Percentiles rank a stretch among this genome's conserved stretches.
Evolutionary conservation across 2,329 filamentous ascomycete species (phyloP).

Genomic region (Colletotrichum incanum): DNA sequence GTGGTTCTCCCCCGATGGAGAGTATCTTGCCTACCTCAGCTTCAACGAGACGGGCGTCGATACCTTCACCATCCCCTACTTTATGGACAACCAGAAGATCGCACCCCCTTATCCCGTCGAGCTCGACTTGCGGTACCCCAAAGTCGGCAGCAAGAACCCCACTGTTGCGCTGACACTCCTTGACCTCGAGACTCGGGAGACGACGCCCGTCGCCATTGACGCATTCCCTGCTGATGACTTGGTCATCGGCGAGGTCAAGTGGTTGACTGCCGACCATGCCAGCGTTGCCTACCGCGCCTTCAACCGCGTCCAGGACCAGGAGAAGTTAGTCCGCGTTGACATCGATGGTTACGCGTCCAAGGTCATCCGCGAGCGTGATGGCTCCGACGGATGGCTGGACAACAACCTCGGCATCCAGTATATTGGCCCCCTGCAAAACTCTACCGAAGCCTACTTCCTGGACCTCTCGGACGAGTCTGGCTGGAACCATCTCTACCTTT

Average conservation of each 20-base stretch:
- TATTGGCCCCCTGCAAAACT: constrained; percentile 62
- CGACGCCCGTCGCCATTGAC: constrained; percentile 65
- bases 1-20: constrained; percentile 95
- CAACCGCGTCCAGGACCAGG: constrained; percentile 78
- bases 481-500: constrained; percentile 77
- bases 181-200: constrained; percentile 63
- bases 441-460: constrained; percentile 68
- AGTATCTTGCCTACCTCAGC: constrained; percentile 90
- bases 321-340: constrained; percentile 74
- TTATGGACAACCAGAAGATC: constrained; percentile 71
- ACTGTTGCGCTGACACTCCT: constrained; percentile 74
- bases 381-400: constrained; percentile 74
- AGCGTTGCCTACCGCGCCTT: constrained; percentile 76
- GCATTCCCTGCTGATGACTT: constrained; percentile 73
- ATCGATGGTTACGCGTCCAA: constrained; percentile 62
- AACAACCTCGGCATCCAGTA: constrained; percentile 71
- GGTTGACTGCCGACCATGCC: constrained; percentile 75
- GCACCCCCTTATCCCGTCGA: constrained; percentile 75
- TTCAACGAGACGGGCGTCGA: constrained; percentile 85
- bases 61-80: constrained; percentile 78
- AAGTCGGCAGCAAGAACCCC: constrained; percentile 78
- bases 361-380: constrained; percentile 71
- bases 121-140: constrained; percentile 77
- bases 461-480: constrained; percentile 78
- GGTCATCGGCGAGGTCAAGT: constrained; percentile 78